Percentiles rank a stretch among this genome's conserved stretches.
These are phyloP conservation scores for Forsythia viridissima DNA, from an alignment of 257 asterid genomes.

Conservation along the genomic window DNA sequence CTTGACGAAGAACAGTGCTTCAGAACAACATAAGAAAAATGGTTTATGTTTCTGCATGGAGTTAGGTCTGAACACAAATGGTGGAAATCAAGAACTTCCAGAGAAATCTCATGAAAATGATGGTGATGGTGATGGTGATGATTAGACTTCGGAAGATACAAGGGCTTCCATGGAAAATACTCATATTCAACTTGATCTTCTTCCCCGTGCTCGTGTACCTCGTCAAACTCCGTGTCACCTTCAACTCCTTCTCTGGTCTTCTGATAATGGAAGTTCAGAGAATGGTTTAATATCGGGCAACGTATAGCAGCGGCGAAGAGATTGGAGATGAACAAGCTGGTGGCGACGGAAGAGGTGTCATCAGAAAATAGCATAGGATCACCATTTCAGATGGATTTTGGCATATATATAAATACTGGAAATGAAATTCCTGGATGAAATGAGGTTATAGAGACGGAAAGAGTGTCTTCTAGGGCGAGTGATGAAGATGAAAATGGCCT, in stretches of 20 bases:
- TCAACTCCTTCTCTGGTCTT: slow-evolving; percentile 52
- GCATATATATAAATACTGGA: too few species aligned
- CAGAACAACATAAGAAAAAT: slow-evolving; percentile 6
- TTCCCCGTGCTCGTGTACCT: slow-evolving; percentile 53
- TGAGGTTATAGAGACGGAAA: too few species aligned
- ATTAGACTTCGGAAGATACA: slow-evolving; percentile 16
- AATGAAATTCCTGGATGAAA: too few species aligned
- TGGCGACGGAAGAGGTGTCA: slow-evolving; percentile 61
- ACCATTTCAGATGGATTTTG: too few species aligned
- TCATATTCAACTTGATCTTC: slow-evolving; percentile 62
- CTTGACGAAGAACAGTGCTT: slow-evolving; percentile 19
- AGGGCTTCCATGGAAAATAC: slow-evolving; percentile 11
- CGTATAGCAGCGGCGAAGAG: slow-evolving; percentile 43
- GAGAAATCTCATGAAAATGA: slow-evolving; percentile 22
- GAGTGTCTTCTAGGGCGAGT: too few species aligned
- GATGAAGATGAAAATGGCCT: too few species aligned
- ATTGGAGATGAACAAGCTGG: slow-evolving; percentile 48
- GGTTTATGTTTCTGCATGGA: slow-evolving; percentile 53
- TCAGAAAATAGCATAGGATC: slow-evolving; percentile 65
- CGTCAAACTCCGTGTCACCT: slow-evolving; percentile 37
- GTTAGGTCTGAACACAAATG: slow-evolving; percentile 40
- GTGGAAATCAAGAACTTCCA: slow-evolving; percentile 18
- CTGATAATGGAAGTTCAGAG: slow-evolving; percentile 83
- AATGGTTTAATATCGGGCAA: slow-evolving; percentile 62
- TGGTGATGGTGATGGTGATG: slow-evolving; percentile 26